Evolutionary conservation across 306 rosid genomes (phyloP).

Genomic region (Malus fusca): DNA sequence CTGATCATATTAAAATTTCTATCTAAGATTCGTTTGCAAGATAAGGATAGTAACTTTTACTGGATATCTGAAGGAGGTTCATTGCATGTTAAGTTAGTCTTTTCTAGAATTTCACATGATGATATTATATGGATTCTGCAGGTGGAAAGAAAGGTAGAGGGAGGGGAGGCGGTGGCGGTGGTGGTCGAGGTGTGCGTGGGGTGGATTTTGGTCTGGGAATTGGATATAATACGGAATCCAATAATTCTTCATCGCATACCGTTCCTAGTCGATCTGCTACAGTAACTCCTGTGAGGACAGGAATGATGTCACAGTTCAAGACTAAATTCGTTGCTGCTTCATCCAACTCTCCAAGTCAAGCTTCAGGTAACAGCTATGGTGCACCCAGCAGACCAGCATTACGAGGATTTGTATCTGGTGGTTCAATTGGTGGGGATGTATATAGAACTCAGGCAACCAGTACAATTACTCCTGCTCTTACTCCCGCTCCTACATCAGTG

Average conservation of each 20-base stretch:
- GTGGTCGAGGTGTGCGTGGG: conserved; percentile 89
- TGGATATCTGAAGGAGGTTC: background rate
- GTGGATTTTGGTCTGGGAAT: conserved; percentile 96
- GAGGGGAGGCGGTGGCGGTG: conserved; percentile 42
- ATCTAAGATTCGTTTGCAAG: background rate
- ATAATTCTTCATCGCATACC: conserved; percentile 35
- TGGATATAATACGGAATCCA: conserved; percentile 69
- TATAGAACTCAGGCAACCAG: conserved; percentile 26
- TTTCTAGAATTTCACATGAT: background rate
- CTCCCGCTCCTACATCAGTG: conserved; percentile 22
- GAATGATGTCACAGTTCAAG: conserved; percentile 83
- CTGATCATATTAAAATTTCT: background rate
- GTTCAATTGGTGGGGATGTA: conserved; percentile 71
- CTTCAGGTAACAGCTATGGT: conserved; percentile 32
- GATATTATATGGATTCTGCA: conserved; percentile 22
- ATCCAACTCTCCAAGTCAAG: conserved; percentile 47
- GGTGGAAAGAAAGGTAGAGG: conserved; percentile 87
- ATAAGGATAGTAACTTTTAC: background rate
- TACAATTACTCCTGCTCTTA: conserved; percentile 22
- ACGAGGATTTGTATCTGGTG: conserved; percentile 82
- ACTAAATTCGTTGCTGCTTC: conserved; percentile 81
- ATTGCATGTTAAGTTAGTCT: background rate
- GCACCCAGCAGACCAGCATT: conserved; percentile 58
- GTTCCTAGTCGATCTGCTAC: conserved; percentile 63
- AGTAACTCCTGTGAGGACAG: conserved; percentile 75